Conservation (phyloP, 192 early-diverging fungal species). For the Entomortierella chlamydospora region DNA sequence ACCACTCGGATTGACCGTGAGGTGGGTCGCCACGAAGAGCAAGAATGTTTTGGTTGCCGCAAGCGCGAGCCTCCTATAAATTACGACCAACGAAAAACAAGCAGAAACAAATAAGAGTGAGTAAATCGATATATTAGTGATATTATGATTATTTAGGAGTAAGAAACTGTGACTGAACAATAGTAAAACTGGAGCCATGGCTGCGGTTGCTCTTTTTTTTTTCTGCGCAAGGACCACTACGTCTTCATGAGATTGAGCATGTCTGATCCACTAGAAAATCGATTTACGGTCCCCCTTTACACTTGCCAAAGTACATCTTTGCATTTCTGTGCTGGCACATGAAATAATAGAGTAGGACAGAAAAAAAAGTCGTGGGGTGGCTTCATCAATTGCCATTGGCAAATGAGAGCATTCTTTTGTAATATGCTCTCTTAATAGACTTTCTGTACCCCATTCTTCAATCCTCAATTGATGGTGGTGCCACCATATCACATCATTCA, state of each 20-base stretch:
- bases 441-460: constrained; percentile 1
- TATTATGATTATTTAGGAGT: too few species aligned
- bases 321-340: background rate
- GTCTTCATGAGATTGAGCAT: background rate
- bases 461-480: background rate
- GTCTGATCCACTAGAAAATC: background rate
- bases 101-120: background rate
- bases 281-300: background rate
- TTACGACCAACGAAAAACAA: background rate
- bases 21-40: constrained; percentile 97
- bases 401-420: background rate
- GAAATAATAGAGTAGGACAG: background rate
- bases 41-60: constrained; percentile 97
- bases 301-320: background rate
- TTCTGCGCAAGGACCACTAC: background rate
- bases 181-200: too few species aligned
- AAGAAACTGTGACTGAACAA: too few species aligned
- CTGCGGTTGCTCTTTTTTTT: too few species aligned
- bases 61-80: constrained; percentile 82
- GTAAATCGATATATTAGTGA: background rate
- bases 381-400: background rate
- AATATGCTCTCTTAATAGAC: background rate
- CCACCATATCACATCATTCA: constrained; percentile 35
- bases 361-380: constrained; percentile 18
- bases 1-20: constrained; percentile 83